Percentiles rank a stretch among this genome's conserved stretches.
Evolutionary conservation across 108 stramenopile genomes (phyloP).

Genomic region (Stephanodiscus minutulus): DNA sequence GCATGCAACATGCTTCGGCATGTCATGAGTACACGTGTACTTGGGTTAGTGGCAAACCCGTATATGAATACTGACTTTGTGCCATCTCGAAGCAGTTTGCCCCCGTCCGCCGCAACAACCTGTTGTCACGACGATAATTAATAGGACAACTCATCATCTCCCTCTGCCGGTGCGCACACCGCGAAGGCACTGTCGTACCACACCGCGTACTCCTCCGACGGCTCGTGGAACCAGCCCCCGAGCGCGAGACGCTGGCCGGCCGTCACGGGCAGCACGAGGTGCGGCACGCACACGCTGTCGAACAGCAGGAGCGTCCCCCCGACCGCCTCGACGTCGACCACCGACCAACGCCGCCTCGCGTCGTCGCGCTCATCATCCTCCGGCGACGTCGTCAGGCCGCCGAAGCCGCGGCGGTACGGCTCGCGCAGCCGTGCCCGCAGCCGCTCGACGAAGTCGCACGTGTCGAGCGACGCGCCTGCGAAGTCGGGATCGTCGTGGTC

Average conservation of each 20-base stretch:
- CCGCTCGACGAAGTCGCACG: too few relatives aligned
- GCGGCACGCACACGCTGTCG: constrained; percentile 1
- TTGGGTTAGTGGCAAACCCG: too few relatives aligned
- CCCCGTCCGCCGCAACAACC: not conserved
- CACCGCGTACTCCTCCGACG: not conserved
- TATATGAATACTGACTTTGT: not conserved
- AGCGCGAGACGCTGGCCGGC: not conserved
- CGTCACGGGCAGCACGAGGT: not conserved
- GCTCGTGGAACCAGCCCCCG: constrained; percentile 4
- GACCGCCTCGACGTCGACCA: not conserved
- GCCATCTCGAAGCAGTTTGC: not conserved
- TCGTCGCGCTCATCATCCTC: too few relatives aligned
- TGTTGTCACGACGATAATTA: not conserved
- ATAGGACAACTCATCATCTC: not conserved
- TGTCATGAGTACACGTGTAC: too few relatives aligned
- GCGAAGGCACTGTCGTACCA: not conserved
- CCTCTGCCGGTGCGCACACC: not conserved
- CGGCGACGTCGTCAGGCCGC: too few relatives aligned
- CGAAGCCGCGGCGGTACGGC: too few relatives aligned
- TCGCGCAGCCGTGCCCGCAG: too few relatives aligned
- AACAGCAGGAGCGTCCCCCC: not conserved
- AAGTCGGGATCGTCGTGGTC: too few relatives aligned
- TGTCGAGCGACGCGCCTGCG: too few relatives aligned
- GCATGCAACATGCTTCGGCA: too few relatives aligned
- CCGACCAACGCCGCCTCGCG: too few relatives aligned